Percentiles rank a stretch among this genome's conserved stretches.
phyloP scores from a whole-genome alignment of 2,329 filamentous ascomycete species.

The Fusarium oxysporum region DNA sequence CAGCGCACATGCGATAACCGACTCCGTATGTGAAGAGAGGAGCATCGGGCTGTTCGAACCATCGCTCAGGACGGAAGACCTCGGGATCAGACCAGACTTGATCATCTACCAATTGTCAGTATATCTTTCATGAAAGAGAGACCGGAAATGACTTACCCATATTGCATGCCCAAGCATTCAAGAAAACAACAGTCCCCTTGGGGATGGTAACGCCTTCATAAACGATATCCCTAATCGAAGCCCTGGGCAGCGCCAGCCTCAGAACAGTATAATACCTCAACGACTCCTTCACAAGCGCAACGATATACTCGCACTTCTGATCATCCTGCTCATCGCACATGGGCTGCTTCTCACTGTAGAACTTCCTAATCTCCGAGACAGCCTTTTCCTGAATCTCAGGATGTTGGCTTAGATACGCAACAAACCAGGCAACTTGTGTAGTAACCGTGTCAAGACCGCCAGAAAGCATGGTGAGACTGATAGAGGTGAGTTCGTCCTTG shows the following conservation, averaged over 20 bases:
- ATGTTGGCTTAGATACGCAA: constrained; percentile 68
- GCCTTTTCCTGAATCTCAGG: constrained; percentile 73
- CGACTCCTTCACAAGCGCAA: constrained; percentile 72
- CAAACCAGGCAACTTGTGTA: constrained; percentile 73
- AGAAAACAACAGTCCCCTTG: constrained; percentile 71
- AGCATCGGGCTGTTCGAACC: constrained; percentile 67
- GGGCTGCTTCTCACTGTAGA: constrained; percentile 63
- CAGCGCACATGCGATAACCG: constrained; percentile 76
- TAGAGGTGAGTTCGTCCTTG: constrained; percentile 71
- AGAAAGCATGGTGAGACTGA: constrained; percentile 75
- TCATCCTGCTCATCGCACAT: constrained; percentile 72
- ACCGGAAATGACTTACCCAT: constrained; percentile 60
- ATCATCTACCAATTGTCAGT: constrained; percentile 12
- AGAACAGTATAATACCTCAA: constrained; percentile 73
- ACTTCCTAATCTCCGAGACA: constrained; percentile 64
- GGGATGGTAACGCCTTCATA: constrained; percentile 70
- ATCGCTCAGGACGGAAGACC: constrained; percentile 68
- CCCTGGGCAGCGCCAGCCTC: constrained; percentile 70
- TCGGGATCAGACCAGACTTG: constrained; percentile 60
- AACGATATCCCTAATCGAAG: constrained; percentile 68
- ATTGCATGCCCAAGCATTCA: constrained; percentile 77
- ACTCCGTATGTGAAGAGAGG: constrained; percentile 74
- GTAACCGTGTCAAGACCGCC: constrained; percentile 76
- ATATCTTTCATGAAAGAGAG: no score
- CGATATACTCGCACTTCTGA: constrained; percentile 72